Conservation (phyloP, 2,329 filamentous ascomycete genomes). For the Aotearoamyces nothofagi region DNA sequence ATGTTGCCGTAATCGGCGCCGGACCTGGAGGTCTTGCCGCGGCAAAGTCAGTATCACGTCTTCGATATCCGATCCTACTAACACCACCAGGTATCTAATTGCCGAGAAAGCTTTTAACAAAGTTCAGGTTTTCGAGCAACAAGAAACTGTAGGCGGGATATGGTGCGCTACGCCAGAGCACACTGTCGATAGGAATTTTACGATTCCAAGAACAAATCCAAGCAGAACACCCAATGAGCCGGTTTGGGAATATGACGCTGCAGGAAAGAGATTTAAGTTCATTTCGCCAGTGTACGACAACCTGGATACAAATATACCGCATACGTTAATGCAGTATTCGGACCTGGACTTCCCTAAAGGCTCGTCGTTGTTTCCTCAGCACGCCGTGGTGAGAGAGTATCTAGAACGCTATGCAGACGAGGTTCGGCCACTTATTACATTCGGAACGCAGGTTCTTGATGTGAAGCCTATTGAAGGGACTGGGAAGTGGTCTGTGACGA, state of each 20-base stretch:
- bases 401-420: slow-evolving; percentile 51
- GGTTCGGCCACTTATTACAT: slow-evolving; percentile 49
- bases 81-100: slow-evolving; percentile 68
- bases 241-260: slow-evolving; percentile 26
- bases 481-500: slow-evolving; percentile 39
- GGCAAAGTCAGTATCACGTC: too few species aligned
- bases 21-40: slow-evolving; percentile 67
- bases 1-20: slow-evolving; percentile 70
- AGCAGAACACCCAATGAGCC: slow-evolving; percentile 49
- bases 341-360: slow-evolving; percentile 50
- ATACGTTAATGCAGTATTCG: slow-evolving; percentile 65
- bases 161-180: slow-evolving; percentile 64
- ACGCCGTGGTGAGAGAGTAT: slow-evolving; percentile 58
- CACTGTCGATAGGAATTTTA: slow-evolving; percentile 28
- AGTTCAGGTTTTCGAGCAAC: slow-evolving; percentile 73
- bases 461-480: slow-evolving; percentile 5
- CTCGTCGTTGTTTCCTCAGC: slow-evolving; percentile 58
- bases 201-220: slow-evolving; percentile 54
- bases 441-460: slow-evolving; percentile 49
- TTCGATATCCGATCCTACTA: too few species aligned
- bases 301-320: slow-evolving; percentile 78
- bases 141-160: slow-evolving; percentile 60
- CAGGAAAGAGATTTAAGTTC: slow-evolving; percentile 34
- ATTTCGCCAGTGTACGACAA: slow-evolving; percentile 72
- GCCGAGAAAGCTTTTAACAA: slow-evolving; percentile 55